phyloP scores from a whole-genome alignment of 352 stramenopile species.

The Phytophthora quininea region DNA sequence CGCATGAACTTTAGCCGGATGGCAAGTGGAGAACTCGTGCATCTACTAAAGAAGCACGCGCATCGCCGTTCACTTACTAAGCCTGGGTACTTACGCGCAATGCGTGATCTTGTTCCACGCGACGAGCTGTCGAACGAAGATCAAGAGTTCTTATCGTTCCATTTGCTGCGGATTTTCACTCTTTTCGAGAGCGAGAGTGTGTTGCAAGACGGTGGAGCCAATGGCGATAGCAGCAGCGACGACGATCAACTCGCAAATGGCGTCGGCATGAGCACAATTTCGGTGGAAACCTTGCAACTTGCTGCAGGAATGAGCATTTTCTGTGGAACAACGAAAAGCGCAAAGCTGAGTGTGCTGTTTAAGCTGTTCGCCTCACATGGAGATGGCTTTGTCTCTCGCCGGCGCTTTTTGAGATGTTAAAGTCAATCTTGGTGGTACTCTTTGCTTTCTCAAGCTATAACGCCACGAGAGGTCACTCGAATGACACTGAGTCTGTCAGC shows the following conservation, averaged over 20 bases:
- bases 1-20: conserved; percentile 83
- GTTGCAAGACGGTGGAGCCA: conserved; percentile 42
- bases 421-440: conserved; percentile 78
- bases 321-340: conserved; percentile 94
- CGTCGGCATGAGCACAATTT: conserved; percentile 48
- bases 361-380: conserved; percentile 76
- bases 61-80: conserved; percentile 77
- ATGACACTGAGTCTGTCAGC: conserved; percentile 62
- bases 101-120: conserved; percentile 77
- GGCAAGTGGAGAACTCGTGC: conserved; percentile 64
- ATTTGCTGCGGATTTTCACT: conserved; percentile 83
- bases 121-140: conserved; percentile 83
- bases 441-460: conserved; percentile 89
- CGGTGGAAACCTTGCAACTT: conserved; percentile 76
- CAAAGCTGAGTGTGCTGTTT: conserved; percentile 92
- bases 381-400: conserved; percentile 67
- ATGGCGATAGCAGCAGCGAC: conserved; percentile 28
- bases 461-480: conserved; percentile 59
- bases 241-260: conserved; percentile 32
- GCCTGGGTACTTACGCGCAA: conserved; percentile 71
- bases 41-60: conserved; percentile 75
- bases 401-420: conserved; percentile 86
- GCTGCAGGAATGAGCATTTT: conserved; percentile 92
- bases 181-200: conserved; percentile 84
- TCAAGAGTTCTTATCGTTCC: conserved; percentile 88